phyloP scores from a whole-genome alignment of 148 eudicot species.

The Linanthus parryae region DNA sequence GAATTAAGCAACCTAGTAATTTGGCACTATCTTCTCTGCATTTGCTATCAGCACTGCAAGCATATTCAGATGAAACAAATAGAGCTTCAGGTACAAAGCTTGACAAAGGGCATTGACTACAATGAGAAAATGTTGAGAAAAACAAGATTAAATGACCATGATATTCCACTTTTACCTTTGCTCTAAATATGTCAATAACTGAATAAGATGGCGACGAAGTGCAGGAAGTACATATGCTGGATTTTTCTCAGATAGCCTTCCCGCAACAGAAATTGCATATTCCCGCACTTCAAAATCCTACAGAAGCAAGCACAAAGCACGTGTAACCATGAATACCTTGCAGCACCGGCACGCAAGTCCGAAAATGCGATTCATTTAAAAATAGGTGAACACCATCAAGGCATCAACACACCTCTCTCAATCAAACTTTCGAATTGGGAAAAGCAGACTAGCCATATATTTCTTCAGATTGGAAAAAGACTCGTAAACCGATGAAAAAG shows the following conservation, averaged over 20 bases:
- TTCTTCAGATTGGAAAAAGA: too few species aligned
- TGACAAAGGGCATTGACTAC: not conserved
- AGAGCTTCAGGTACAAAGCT: not conserved
- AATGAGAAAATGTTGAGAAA: not conserved
- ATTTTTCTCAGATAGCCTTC: constrained; percentile 92
- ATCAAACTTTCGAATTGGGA: too few species aligned
- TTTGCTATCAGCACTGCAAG: constrained; percentile 80
- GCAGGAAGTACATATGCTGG: constrained; percentile 99
- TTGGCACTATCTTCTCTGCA: constrained; percentile 99
- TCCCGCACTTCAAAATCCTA: constrained; percentile 92
- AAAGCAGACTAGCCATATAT: too few species aligned
- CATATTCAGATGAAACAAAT: constrained; percentile 7
- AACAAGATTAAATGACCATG: not conserved
- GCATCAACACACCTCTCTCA: too few species aligned
- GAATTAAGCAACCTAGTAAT: constrained; percentile 87
- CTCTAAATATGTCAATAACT: constrained; percentile 72
- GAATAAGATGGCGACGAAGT: constrained; percentile 95
- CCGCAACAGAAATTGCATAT: constrained; percentile 82
- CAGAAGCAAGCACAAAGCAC: constrained; percentile 7
- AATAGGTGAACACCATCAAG: too few species aligned
- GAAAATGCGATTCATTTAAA: too few species aligned
- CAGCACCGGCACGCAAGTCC: too few species aligned
- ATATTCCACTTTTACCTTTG: constrained; percentile 53
- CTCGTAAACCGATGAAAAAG: too few species aligned
- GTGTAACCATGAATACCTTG: too few species aligned